Percentiles rank a stretch among this genome's conserved stretches.
phyloP scores from a whole-genome alignment of 106 monocot genomes.

The Dendrobium huoshanense region DNA sequence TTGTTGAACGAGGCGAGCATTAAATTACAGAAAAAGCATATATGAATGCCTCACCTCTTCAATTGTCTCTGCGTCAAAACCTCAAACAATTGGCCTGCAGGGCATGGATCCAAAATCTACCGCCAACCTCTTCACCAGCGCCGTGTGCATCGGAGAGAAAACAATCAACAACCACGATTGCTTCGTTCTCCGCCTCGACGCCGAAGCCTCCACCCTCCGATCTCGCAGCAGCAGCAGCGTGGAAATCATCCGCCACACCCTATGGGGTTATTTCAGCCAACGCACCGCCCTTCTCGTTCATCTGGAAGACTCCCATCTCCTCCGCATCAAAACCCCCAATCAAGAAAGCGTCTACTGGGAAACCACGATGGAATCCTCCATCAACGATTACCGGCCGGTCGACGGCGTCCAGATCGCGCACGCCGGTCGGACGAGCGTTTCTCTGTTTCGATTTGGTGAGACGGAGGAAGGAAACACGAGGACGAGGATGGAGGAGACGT shows the following conservation, averaged over 20 bases:
- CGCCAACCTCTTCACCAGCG: slow-evolving; percentile 57
- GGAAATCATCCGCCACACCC: slow-evolving; percentile 74
- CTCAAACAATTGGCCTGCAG: slow-evolving; percentile 18
- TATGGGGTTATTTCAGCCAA: slow-evolving; percentile 87
- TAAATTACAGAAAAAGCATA: no score
- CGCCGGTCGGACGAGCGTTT: slow-evolving; percentile 49
- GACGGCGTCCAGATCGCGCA: slow-evolving; percentile 78
- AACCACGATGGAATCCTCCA: slow-evolving; percentile 56
- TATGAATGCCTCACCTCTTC: no score
- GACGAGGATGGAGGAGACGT: slow-evolving; percentile 73
- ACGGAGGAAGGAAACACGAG: slow-evolving; percentile 19
- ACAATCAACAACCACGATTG: slow-evolving; percentile 53
- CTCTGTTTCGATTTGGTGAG: slow-evolving; percentile 53
- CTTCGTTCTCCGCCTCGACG: slow-evolving; percentile 69
- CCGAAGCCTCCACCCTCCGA: slow-evolving; percentile 33
- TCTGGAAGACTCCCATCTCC: slow-evolving; percentile 63
- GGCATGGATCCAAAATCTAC: slow-evolving; percentile 78
- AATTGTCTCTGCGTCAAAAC: not conserved
- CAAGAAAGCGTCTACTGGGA: slow-evolving; percentile 59
- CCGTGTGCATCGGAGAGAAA: slow-evolving; percentile 66
- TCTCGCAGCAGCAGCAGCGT: slow-evolving; percentile 50
- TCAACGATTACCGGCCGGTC: slow-evolving; percentile 56
- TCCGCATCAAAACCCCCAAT: slow-evolving; percentile 30
- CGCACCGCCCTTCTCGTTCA: slow-evolving; percentile 63
- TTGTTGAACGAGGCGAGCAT: no score